Evolutionary conservation across 2,329 filamentous ascomycete species (phyloP), one percentile per base, ranked within the genome.

Genomic region (Phaeosphaeriaceae sp.): DNA sequence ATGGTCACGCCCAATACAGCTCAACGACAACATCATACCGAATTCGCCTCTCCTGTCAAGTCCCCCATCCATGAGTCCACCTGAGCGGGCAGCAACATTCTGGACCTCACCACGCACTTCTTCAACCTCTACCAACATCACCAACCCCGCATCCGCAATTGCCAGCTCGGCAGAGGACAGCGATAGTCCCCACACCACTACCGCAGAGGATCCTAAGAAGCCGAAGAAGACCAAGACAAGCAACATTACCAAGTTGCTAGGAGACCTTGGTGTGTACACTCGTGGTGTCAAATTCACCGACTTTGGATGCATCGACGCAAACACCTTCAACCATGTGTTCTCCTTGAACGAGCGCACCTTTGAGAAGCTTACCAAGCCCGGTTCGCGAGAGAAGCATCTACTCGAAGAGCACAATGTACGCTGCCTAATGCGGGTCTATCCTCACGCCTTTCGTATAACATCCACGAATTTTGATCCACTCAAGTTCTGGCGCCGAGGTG

Each of bases 401-500:
- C 85, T 98, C 24, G 90, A 94, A 69, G 89, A 91, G 58, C 95
- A 99, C 83, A 99, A 99, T 76, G 90, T 92, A 83, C 88, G 89
- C 42, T 91, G 93, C 74, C 65, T 76, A 27, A 97, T 97, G 87
- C 90, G 95, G 45, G 93, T 98, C 10, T 99, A 99, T 73, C 95
- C 95, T 7, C 91, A 92, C 54, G 89, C 87, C 40, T 89, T 88
- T 67, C 90, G 95, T 25, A 84, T 98, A 56, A 88, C 87, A 33
- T 98, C 95, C 0, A 92, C 90, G 68, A 99, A 99, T 79, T 98
- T 97, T 72, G 93, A 97, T 70, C 95, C 95, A 1, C 86, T 97
- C 63, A 89, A 90, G 61, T 96, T 95, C 75, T 99, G 95, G 95
- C 89, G 94, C 51, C 89, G 92, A 45, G 95, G 95, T 31, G 95